These are phyloP conservation scores for Spathaspora boniae DNA, from an alignment of 805 yeast genomes.

Conservation along the genomic window DNA sequence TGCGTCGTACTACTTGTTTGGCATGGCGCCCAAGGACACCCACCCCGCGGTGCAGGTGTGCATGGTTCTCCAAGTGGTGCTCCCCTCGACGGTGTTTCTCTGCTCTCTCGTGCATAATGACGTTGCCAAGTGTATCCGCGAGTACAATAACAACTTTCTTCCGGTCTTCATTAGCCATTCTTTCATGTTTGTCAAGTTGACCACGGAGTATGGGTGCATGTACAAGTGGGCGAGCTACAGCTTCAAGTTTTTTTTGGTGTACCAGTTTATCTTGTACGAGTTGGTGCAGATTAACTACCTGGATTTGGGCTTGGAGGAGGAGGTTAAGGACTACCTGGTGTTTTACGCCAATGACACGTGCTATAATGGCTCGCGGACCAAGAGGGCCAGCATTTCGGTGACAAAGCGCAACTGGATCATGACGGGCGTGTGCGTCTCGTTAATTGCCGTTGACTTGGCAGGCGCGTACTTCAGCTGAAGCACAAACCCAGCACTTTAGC, in stretches of 20 bases:
- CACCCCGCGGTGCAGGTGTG: slow-evolving; percentile 1
- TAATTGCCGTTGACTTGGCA: too few relatives aligned
- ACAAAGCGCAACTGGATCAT: background rate
- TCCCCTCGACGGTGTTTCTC: slow-evolving; percentile 12
- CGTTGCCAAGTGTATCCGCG: slow-evolving; percentile 13
- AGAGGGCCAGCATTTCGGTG: background rate
- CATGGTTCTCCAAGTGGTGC: slow-evolving; percentile 10
- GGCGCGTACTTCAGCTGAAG: too few relatives aligned
- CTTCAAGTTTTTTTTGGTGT: slow-evolving; percentile 32
- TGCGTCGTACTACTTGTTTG: slow-evolving; percentile 11
- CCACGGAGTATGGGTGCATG: slow-evolving; percentile 8
- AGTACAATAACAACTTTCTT: slow-evolving; percentile 30
- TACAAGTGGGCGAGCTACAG: slow-evolving; percentile 22
- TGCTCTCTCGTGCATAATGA: slow-evolving; percentile 10
- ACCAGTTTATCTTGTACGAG: slow-evolving; percentile 31
- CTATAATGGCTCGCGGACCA: background rate
- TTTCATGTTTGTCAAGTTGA: slow-evolving; percentile 23
- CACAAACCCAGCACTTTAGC: too few relatives aligned
- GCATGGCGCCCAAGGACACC: background rate
- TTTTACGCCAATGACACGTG: slow-evolving; percentile 8
- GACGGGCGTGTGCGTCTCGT: too few relatives aligned
- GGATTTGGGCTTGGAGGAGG: slow-evolving; percentile 3
- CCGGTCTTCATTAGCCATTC: slow-evolving; percentile 35
- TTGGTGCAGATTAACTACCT: slow-evolving; percentile 15
- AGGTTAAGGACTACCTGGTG: slow-evolving; percentile 10